phyloP scores from a whole-genome alignment of 2,329 filamentous ascomycete species.

The Monosporascus sp. region DNA sequence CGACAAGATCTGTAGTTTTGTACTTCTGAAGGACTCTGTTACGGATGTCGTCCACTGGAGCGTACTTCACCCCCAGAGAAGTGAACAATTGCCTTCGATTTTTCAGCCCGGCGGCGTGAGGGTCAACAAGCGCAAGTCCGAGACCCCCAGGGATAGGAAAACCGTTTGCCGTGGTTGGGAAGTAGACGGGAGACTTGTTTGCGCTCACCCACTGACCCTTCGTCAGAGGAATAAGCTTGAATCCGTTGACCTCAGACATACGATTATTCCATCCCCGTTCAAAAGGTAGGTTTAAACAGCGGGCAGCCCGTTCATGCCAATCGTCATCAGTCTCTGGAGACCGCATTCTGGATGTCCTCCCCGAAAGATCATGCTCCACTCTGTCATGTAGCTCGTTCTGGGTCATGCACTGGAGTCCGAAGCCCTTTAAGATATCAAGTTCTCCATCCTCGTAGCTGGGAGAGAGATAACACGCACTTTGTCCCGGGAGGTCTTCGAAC shows the following conservation, averaged over 20 bases:
- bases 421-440: conserved; percentile 3
- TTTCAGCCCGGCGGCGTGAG: background rate
- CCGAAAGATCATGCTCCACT: conserved; percentile 6
- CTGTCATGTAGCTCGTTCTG: conserved; percentile 3
- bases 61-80: background rate
- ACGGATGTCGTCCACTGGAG: background rate
- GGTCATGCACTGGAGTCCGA: conserved; percentile 1
- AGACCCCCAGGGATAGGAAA: background rate
- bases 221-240: conserved; percentile 12
- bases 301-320: conserved; percentile 14
- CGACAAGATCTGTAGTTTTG: too few species aligned
- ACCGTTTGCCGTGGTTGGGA: background rate
- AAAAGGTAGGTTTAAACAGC: conserved; percentile 7
- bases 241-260: background rate
- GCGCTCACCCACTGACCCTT: conserved; percentile 11
- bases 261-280: background rate
- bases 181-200: background rate
- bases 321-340: conserved; percentile 8
- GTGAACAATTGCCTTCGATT: background rate
- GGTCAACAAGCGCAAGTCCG: background rate
- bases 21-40: background rate
- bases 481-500: conserved; percentile 13
- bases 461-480: conserved; percentile 7
- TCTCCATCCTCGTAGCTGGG: conserved; percentile 1
- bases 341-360: conserved; percentile 9